Evolutionary conservation across 139 green algal genomes (phyloP), one percentile per base, ranked within the genome.

Genomic region (Pleodorina starrii): DNA sequence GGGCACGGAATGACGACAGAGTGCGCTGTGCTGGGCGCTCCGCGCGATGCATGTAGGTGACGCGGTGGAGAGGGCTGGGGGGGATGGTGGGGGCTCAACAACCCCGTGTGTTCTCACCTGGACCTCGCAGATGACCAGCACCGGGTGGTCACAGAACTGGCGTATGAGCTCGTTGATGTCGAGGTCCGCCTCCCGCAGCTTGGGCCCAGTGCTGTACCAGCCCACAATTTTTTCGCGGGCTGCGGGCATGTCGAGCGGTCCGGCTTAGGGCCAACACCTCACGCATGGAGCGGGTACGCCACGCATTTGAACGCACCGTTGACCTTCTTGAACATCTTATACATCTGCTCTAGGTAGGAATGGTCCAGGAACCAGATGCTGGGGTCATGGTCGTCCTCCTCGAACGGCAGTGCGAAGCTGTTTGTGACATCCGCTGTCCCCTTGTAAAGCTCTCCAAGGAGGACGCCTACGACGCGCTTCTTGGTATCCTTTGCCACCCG

Each of bases 291-390:
- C n/a, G 29, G 35, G 1, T 35, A 73, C 63, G 12, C 54, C 54
- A 66, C 19, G 63, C 11, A 19, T 12, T 35, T 73, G 11, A 11
- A 73, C 79, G 87, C 80, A 98, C 95, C 98, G 93, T 99, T 99
- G 75, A 99, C 99, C 87, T 99, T 99, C 88, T 98, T 99, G 93
- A 99, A 99, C 98, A 99, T 99, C 59, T 90, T 83, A 90, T 94
- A 99, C 97, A 99, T 99, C 60, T 93, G 93, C 88, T 99, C 98
- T 74, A 99, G 90, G 94, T 99, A 99, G 84, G 92, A 98, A 95
- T 99, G 98, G 91, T 99, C 98, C 76, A 99, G 83, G 85, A 99
- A 99, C 98, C 98, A 99, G 72, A 99, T 99, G 77, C 54, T 94
- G n/a, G 94, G 88, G 86, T 99, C 97, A 43, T 97, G 95, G 40